Conservation (phyloP, 371 early-diverging fungal genomes). For the Blyttiomyces sp. region DNA sequence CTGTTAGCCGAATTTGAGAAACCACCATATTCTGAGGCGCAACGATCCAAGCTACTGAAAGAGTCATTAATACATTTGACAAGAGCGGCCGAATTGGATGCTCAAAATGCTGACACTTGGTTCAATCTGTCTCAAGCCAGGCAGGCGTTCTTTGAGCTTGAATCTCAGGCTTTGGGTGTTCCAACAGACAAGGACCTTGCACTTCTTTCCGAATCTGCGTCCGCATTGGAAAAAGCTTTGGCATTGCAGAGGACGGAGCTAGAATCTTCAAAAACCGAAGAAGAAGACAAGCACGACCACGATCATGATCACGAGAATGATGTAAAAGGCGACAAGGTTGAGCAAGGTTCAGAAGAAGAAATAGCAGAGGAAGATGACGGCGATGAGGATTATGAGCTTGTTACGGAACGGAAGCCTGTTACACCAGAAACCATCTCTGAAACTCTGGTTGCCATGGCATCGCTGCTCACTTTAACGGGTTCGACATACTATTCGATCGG, state of each 20-base stretch:
- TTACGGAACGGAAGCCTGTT: constrained; percentile 31
- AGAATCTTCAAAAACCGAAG: not conserved
- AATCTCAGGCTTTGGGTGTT: constrained; percentile 52
- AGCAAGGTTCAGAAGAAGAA: not conserved
- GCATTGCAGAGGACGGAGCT: constrained; percentile 26
- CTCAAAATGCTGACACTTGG: constrained; percentile 59
- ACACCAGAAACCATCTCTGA: constrained; percentile 44
- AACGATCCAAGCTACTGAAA: constrained; percentile 51
- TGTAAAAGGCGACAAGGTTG: constrained; percentile 2
- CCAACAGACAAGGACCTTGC: constrained; percentile 50
- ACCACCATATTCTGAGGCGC: constrained; percentile 42
- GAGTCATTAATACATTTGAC: constrained; percentile 44
- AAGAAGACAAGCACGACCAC: not conserved
- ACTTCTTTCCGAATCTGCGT: constrained; percentile 51
- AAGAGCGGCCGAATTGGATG: constrained; percentile 25
- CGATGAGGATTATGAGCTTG: constrained; percentile 15
- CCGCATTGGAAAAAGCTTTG: constrained; percentile 36
- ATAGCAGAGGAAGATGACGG: constrained; percentile 7
- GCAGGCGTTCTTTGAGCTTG: constrained; percentile 60
- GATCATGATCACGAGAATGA: not conserved
- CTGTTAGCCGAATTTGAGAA: constrained; percentile 60
- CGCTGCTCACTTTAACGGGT: constrained; percentile 31
- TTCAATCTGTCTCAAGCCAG: constrained; percentile 72
- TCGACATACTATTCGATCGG: not conserved
- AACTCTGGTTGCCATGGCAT: constrained; percentile 45